Conservation (phyloP, 257 asterid species). For the Anisodus tanguticus region DNA sequence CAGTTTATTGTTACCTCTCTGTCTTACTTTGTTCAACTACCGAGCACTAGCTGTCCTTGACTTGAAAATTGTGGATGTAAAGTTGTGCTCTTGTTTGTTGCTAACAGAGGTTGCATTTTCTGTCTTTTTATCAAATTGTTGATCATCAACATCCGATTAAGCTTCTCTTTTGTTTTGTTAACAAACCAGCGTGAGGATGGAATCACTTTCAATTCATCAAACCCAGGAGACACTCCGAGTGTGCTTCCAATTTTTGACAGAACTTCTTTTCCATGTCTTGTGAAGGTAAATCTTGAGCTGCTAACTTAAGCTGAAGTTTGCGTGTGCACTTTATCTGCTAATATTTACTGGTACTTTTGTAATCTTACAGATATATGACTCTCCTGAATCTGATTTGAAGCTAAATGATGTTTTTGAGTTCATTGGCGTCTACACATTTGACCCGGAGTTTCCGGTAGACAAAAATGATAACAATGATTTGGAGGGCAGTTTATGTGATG, state of each 20-base stretch:
- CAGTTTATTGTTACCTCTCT: conserved; percentile 23
- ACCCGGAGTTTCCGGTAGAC: conserved; percentile 52
- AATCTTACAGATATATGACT: conserved; percentile 72
- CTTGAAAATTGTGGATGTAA: conserved; percentile 24
- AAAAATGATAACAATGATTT: conserved; percentile 52
- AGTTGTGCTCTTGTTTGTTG: neutral
- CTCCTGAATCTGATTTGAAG: conserved; percentile 73
- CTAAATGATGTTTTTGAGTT: conserved; percentile 92
- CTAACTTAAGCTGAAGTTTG: neutral
- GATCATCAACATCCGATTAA: neutral
- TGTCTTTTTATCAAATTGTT: neutral
- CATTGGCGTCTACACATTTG: conserved; percentile 77
- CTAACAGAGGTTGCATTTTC: conserved; percentile 8
- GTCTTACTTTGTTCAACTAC: neutral
- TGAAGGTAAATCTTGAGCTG: conserved; percentile 61
- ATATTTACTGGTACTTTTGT: conserved; percentile 28
- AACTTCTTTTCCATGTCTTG: conserved; percentile 63
- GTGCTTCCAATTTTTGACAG: conserved; percentile 46
- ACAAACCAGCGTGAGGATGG: conserved; percentile 62
- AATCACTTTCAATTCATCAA: conserved; percentile 40
- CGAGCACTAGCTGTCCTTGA: neutral
- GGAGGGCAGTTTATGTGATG: conserved; percentile 55
- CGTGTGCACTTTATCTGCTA: neutral
- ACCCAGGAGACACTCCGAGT: conserved; percentile 41
- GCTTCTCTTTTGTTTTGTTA: conserved; percentile 19